Percentiles rank a stretch among this genome's conserved stretches.
Evolutionary conservation across 2,329 filamentous ascomycete species (phyloP).

Genomic region (Alternaria panax): DNA sequence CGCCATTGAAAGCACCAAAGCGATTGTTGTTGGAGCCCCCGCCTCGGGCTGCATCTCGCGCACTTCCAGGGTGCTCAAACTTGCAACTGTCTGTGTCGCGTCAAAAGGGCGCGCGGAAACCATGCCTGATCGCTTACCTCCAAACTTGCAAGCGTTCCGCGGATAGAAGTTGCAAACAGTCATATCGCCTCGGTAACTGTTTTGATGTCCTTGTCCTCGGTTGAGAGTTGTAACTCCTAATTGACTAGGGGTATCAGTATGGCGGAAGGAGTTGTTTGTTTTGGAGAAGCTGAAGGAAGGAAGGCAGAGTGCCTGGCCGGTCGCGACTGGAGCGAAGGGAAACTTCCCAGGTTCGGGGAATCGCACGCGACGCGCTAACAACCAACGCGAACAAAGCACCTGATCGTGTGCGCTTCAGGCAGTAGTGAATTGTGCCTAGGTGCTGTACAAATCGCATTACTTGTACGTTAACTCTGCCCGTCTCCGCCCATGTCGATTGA

Average conservation of each 20-base stretch:
- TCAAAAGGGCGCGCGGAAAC: constrained; percentile 11
- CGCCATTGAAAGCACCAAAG: constrained; percentile 61
- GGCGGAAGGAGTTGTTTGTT: constrained; percentile 9
- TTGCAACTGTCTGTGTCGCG: constrained; percentile 62
- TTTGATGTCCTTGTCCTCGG: background rate
- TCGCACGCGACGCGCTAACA: constrained; percentile 33
- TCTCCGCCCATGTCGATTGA: constrained; percentile 26
- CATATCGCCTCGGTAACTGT: constrained; percentile 37
- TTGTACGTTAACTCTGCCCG: constrained; percentile 31
- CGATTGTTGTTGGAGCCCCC: constrained; percentile 52
- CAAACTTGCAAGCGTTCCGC: constrained; percentile 70
- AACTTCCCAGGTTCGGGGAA: constrained; percentile 24
- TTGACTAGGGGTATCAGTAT: constrained; percentile 25
- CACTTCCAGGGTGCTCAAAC: constrained; percentile 64
- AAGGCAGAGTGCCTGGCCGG: constrained; percentile 10
- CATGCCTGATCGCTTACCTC: constrained; percentile 57
- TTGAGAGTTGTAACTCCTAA: constrained; percentile 6
- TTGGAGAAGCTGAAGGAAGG: constrained; percentile 9
- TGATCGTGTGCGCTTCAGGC: constrained; percentile 6
- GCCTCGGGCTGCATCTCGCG: constrained; percentile 37
- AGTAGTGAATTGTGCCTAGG: constrained; percentile 11
- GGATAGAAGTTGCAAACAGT: constrained; percentile 69
- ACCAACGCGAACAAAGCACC: constrained; percentile 20
- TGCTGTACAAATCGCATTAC: constrained; percentile 14
- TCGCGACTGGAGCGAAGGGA: constrained; percentile 18